These are phyloP conservation scores for Xylariaceae sp. DNA, from an alignment of 2,329 filamentous ascomycete species.

Conservation along the genomic window DNA sequence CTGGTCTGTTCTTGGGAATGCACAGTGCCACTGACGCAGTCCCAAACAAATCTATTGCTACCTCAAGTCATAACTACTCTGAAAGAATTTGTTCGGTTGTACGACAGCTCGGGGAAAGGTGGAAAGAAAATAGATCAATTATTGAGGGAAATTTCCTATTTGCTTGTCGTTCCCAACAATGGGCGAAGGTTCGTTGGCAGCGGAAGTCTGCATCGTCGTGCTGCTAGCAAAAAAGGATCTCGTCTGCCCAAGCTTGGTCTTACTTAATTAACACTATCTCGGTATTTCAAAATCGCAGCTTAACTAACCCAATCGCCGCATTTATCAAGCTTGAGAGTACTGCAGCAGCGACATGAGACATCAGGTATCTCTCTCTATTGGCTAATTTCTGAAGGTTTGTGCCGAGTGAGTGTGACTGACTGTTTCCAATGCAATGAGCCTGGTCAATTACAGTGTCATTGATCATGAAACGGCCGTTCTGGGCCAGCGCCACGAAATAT, in stretches of 20 bases:
- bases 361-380: not conserved
- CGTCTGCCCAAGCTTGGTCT: not conserved
- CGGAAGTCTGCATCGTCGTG: not conserved
- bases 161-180: not conserved
- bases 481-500: not conserved
- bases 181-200: not conserved
- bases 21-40: conserved; percentile 26
- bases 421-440: not conserved
- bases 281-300: not conserved
- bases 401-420: not conserved
- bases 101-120: conserved; percentile 11
- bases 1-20: conserved; percentile 11
- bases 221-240: not conserved
- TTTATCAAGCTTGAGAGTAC: not conserved
- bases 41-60: conserved; percentile 18
- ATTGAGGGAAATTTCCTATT: not conserved
- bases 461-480: not conserved
- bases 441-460: too few species aligned
- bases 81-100: conserved; percentile 13
- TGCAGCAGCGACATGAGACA: not conserved
- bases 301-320: not conserved
- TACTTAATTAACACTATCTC: not conserved
- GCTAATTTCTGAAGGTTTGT: not conserved
- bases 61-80: not conserved
- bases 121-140: not conserved